Base-by-base conservation (phyloP, 139 green algal genomes). In the Tetradesmus obliquus region DNA sequence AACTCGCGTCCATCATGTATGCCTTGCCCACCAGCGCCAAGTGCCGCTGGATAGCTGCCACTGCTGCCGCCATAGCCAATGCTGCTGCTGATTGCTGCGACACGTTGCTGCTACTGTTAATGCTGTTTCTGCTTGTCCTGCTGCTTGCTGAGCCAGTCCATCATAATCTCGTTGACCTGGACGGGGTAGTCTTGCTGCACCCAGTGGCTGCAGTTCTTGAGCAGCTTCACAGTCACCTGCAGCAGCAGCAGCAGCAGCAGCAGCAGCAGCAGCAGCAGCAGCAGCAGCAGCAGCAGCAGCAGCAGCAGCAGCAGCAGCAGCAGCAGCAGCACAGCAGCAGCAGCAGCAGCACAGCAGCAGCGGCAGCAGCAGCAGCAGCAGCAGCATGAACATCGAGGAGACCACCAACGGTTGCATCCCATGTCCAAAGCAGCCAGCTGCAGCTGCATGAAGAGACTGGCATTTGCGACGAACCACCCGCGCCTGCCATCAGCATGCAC, bases 151-250 rank as follows among this genome's bases (percentile, higher is more conserved):
- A 92, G 62, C 89, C 89, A 92, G 3, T 92, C 82, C 45, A 45
- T 20, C 62, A 92, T 89, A 22, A 92, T 84, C 9, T 72, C 45
- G 45, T 62, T 92, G 53, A 88, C 82, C 58, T 92, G 86, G 76
- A 62, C 45, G 5, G 88, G 80, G 87, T 91, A 91, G 53, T 88
- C 91, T 72, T 96, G 90, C 82, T 97, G 95, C 2, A 95, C 88
- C 94, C 95, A 98, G 88, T 98, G 96, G 32, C 83, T 93, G 93
- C 94, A 95, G 82, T 94, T 55, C 6, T 91, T 76, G 60, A 98
- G 69, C 4, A 96, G 58, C 60, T 95, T 82, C 8, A 86, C 54
- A n/a, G 32, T 57, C 19, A 22, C 55, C 45, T 58, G 91, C 71
- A 69, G 58, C 45, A 79, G 54, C 62, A 72, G 51, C 24, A 76